A percentile compares a stretch with the other conserved stretches of the same genome.
phyloP scores from a whole-genome alignment of 2,329 filamentous ascomycete species.

The Alternaria tenuissima region DNA sequence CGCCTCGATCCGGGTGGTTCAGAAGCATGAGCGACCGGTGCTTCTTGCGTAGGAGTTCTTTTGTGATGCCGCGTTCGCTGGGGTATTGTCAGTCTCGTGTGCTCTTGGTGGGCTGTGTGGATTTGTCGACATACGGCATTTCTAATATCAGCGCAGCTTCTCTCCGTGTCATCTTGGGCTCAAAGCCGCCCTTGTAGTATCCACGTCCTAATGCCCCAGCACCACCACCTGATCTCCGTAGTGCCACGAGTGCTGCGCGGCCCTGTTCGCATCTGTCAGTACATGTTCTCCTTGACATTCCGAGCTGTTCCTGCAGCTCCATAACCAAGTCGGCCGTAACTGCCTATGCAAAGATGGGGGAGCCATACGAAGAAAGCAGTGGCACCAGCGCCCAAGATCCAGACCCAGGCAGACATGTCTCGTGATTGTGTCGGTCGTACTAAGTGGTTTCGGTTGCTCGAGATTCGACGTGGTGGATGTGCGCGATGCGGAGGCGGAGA shows the following conservation, averaged over 20 bases:
- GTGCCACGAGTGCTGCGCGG: conserved; percentile 88
- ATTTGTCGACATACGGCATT: conserved; percentile 72
- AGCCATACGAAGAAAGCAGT: conserved; percentile 69
- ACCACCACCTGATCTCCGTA: conserved; percentile 77
- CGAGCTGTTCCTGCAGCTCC: not conserved
- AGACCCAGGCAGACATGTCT: conserved; percentile 65
- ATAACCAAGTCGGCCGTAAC: accelerated
- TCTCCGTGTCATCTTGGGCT: conserved; percentile 89
- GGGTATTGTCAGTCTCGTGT: conserved; percentile 1
- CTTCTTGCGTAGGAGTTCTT: conserved; percentile 94
- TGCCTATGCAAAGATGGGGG: not conserved
- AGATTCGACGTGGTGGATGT: conserved; percentile 2
- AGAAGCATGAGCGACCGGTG: conserved; percentile 95
- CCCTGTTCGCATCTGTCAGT: conserved; percentile 65
- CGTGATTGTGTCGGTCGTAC: conserved; percentile 3
- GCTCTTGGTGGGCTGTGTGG: not conserved
- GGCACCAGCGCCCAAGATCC: conserved; percentile 68
- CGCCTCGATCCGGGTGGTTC: conserved; percentile 97
- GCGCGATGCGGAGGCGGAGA: conserved; percentile 7
- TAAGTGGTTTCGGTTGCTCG: not conserved
- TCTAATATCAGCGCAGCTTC: conserved; percentile 92
- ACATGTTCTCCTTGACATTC: not conserved
- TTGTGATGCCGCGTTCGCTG: conserved; percentile 86
- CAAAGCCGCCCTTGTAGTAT: conserved; percentile 99
- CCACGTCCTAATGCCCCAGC: conserved; percentile 81